Evolutionary conservation across 2,329 filamentous ascomycete species (phyloP), one percentile per base, ranked within the genome.

Genomic region (Lasiodiplodia gonubiensis): DNA sequence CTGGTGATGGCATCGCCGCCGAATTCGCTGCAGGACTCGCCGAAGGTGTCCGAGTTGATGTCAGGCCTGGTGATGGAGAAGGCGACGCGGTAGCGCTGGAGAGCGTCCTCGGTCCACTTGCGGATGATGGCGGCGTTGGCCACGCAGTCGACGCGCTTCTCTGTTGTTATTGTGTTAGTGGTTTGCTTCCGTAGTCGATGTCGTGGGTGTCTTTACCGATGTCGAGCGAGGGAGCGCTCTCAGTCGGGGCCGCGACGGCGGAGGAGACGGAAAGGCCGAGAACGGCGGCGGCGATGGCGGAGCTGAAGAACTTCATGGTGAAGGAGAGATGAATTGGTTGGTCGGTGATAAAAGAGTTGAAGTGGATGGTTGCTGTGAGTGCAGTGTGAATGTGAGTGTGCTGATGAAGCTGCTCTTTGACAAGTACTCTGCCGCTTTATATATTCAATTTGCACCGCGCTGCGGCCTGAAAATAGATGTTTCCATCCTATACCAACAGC

Each of bases 111-210:
- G 18, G 2, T 3, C 57, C 57, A 61, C 14, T 48, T 30, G 25
- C 25, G 14, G 39, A 61, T 21, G 10, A 61, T 61, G 39, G 57
- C 57, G 2, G 57, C 57, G 25, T 48, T 61, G 39, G 57, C 57
- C 8, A 49, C 27, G 14, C 57, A 61, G 39, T 61, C 57, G 25
- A n/a, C 57, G 10, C 57, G 25, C 16, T 33, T 54, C 8, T 54
- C 52, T 33, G 25, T 16, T 1, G 16, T 6, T 5, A 14, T 7
- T 10, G 52, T 11, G 52, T 35, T 21, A 35, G 52, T 10, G 23
- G 21, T 25, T 33, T 33, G 30, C 30, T 33, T 33, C 30, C 8
- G 7, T 33, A 33, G 21, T 8, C 11, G 21, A 2, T 21, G 21
- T 4, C 12, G 8, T 14, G 48, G 46, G 7, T 11, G 4, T 52